Evolutionary conservation across 345 rosid species (phyloP), one percentile per base, ranked within the genome.

Genomic region (Sisymbrium irio): DNA sequence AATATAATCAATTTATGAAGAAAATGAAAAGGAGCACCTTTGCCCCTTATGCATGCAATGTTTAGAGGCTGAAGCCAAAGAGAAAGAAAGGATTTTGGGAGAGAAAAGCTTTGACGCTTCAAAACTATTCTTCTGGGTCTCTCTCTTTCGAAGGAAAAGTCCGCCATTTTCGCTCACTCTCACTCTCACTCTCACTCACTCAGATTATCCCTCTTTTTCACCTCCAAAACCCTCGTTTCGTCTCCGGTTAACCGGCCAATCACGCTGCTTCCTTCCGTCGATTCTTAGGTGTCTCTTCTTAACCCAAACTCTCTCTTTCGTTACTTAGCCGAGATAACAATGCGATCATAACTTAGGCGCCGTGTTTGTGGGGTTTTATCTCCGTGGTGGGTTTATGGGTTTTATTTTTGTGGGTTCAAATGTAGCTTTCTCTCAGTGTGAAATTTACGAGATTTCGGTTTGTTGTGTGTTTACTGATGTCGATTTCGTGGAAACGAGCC

Each of bases 31-130:
- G 3, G 35, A 44, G 18, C 10, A 0, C 25, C 25, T 13, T 49
- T 35, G 35, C 25, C 32, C 51, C 77, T 22, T 45, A 32, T 65
- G 78, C 78, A 74, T 74, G 72, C 77, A 73, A 44, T 42, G 1
- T 12, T 49, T 25, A 62, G 51, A 51, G 35, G 22, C 12, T 12
- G 33, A 56, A 65, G 20, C 58, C 25, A 33, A 65, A 61, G 67
- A 22, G 28, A 27, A 49, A 18, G 6, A 55, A 56, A 65, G 20
- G 58, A 56, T 65, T 57, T 18, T 20, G 35, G 11, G 62, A 39
- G 53, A 72, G 42, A 72, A 33, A 45, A 44, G 8, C 35, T 5
- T 46, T 13, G 57, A 36, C 28, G 27, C 36, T 69, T 3, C 25
- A 9, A 9, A 9, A 3, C 9, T 8, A 47, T 27, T 58, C 55